phyloP scores from a whole-genome alignment of 2,329 filamentous ascomycete genomes.

The Fusarium chaquense region DNA sequence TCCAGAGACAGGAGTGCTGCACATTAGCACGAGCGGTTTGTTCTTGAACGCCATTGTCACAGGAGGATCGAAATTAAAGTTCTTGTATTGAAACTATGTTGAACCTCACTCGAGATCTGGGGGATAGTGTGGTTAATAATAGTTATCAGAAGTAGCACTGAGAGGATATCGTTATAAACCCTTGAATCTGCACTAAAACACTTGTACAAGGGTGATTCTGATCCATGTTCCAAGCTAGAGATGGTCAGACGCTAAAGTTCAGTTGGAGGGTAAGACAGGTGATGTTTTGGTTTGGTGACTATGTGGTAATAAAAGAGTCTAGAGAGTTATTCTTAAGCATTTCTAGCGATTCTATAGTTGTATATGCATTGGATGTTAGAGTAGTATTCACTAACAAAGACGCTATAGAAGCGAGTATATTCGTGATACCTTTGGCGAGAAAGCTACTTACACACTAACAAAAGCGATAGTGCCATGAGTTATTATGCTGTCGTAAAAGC shows the following conservation, averaged over 20 bases:
- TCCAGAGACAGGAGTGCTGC: slow-evolving; percentile 2
- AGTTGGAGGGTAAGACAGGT: background rate
- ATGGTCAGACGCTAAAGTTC: background rate
- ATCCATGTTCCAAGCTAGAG: background rate
- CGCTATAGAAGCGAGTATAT: too few relatives aligned
- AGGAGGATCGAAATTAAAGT: background rate
- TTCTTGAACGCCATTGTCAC: background rate
- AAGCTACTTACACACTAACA: background rate
- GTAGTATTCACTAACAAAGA: too few relatives aligned
- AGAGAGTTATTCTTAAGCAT: too few relatives aligned
- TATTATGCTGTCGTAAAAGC: too few relatives aligned
- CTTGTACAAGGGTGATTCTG: background rate
- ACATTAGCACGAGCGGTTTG: background rate
- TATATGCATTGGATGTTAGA: too few relatives aligned
- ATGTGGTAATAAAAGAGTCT: too few relatives aligned
- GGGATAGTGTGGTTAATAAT: background rate
- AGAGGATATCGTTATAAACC: background rate
- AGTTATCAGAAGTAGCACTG: background rate
- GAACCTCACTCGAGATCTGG: background rate
- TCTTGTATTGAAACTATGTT: background rate
- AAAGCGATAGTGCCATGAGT: too few relatives aligned
- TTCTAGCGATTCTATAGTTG: too few relatives aligned
- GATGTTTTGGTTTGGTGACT: too few relatives aligned
- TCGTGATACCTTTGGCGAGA: too few relatives aligned
- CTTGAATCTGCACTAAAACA: background rate